Conservation (phyloP, 768 basidiomycete genomes). For the Omphalotus guepiniiformis region DNA sequence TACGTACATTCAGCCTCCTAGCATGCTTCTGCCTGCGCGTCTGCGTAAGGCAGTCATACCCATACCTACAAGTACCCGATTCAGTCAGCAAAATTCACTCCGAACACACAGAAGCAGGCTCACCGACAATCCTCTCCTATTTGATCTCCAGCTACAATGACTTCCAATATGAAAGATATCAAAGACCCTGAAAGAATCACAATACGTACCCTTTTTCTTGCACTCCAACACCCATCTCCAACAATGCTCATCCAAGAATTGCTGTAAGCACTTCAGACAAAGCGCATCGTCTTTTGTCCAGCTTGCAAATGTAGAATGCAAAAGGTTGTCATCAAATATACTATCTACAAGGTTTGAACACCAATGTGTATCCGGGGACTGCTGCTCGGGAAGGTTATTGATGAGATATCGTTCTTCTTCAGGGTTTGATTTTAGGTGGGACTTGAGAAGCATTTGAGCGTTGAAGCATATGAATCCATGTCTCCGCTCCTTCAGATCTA, state of each 20-base stretch:
- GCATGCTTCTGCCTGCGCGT: background rate
- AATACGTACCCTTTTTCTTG: slow-evolving; percentile 2
- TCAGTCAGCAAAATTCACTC: background rate
- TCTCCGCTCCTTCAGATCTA: too few species aligned
- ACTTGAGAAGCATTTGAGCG: too few species aligned
- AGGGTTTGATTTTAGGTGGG: too few species aligned
- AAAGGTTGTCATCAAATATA: too few species aligned
- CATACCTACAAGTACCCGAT: background rate
- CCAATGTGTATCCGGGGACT: too few species aligned
- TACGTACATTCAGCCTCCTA: slow-evolving; percentile 1
- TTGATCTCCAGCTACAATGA: too few species aligned
- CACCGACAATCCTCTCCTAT: slow-evolving; percentile 3
- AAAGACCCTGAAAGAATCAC: too few species aligned
- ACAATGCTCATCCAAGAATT: slow-evolving; percentile 10
- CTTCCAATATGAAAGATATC: background rate
- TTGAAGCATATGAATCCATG: too few species aligned
- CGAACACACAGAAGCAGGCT: background rate
- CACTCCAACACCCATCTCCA: slow-evolving; percentile 9
- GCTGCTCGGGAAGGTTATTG: too few species aligned
- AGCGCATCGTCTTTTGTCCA: slow-evolving; percentile 1
- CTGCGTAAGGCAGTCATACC: slow-evolving; percentile 6
- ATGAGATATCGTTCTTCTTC: too few species aligned
- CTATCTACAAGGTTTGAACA: too few species aligned
- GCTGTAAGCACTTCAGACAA: slow-evolving; percentile 7
- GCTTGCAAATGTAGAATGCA: background rate